Evolutionary conservation across 1,284 basidiomycete genomes (phyloP), one percentile per base, ranked within the genome.

Genomic region (Heliocybe sulcata): DNA sequence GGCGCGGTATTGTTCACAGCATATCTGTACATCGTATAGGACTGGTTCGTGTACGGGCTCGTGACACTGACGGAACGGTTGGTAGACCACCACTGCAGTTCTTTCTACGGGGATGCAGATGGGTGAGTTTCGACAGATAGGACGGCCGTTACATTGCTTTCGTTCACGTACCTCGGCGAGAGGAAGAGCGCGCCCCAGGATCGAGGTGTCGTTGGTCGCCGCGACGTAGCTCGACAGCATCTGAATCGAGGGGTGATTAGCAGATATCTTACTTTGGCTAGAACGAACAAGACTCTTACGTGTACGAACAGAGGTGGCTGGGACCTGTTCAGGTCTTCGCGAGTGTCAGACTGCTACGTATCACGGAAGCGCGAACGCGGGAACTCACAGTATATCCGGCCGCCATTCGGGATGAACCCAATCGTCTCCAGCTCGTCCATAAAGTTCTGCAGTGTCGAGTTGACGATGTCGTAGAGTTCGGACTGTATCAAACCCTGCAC

Each of bases 341-440:
- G 3, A 3, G 42, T 4, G 27, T 54, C 14, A 62, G 27, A 48
- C 23, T 12, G 1, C 31, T 33, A 19, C 6, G 12, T 14, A 10
- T 22, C 3, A 25, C n/a, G n/a, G 23, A 10, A 19, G n/a, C n/a
- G 33, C 29, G 67, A 45, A 29, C n/a, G 14, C 49, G n/a, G 29
- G 22, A 6, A 61, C 77, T 59, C 62, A 85, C 86, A 90, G 61
- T 92, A 91, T 51, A 85, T 85, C 2, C 90, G 78, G 14, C 92
- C 93, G 12, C 94, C 94, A 64, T 97, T 98, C 1, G 94, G 94
- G 60, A 98, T 86, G 72, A 96, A 98, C 0, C 94, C 94, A 59
- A 83, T 78, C 38, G 69, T 69, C 35, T 89, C 82, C 52, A 97
- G 73, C 65, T 94, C 83, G 64, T 97, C 93, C 92, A 96, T 94